Percentiles rank a stretch among this genome's conserved stretches.
These are phyloP conservation scores for Hygrocybe punicea DNA, from an alignment of 768 basidiomycete species.

Conservation along the genomic window DNA sequence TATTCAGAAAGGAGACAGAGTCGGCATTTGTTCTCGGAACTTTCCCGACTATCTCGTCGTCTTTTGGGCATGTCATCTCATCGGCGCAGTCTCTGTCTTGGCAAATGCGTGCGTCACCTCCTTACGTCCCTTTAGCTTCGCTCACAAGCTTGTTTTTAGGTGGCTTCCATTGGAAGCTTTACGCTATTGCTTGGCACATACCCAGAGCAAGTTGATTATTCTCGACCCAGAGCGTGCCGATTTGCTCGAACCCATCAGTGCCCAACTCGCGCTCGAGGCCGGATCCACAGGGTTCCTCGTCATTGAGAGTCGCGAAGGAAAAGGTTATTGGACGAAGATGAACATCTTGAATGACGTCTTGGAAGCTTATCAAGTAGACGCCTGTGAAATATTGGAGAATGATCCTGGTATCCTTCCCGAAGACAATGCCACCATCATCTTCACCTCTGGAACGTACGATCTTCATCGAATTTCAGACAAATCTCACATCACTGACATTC, in stretches of 20 bases:
- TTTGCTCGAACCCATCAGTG: conserved; percentile 36
- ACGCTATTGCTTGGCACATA: conserved; percentile 51
- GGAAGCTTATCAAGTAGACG: conserved; percentile 28
- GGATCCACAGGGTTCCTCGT: conserved; percentile 43
- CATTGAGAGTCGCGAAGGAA: conserved; percentile 39
- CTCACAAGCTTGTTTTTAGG: conserved; percentile 28
- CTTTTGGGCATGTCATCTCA: conserved; percentile 62
- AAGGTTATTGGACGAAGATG: conserved; percentile 43
- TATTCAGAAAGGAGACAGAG: conserved; percentile 55
- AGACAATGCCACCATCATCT: conserved; percentile 59
- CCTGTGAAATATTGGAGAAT: conserved; percentile 20
- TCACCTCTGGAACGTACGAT: conserved; percentile 54
- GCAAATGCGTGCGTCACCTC: conserved; percentile 51
- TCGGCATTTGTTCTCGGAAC: conserved; percentile 64
- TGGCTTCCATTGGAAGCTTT: conserved; percentile 54
- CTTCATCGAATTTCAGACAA: conserved; percentile 5
- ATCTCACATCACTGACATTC: background rate
- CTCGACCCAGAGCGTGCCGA: conserved; percentile 58
- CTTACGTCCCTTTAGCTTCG: background rate
- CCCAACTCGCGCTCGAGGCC: conserved; percentile 29
- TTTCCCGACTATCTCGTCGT: conserved; percentile 55
- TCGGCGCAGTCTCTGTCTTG: conserved; percentile 61
- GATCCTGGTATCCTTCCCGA: conserved; percentile 45
- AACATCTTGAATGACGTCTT: conserved; percentile 39
- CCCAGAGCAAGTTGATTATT: conserved; percentile 52